phyloP scores from a whole-genome alignment of 257 asterid genomes.

The Nicotiana attenuata region DNA sequence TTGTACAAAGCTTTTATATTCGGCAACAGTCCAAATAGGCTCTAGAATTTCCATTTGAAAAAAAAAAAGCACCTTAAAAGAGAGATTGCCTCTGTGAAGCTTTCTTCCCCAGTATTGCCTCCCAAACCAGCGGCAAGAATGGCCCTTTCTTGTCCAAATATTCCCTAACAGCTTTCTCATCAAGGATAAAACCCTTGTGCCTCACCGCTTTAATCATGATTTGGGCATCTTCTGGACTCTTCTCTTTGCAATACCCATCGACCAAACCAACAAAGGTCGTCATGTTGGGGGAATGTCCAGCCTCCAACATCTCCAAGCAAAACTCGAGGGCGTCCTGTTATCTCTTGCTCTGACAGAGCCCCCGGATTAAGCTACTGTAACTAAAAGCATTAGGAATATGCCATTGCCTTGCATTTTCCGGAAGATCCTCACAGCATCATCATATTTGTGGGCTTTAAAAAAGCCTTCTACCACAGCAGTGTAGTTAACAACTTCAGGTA shows the following conservation, averaged over 20 bases:
- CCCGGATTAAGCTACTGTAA: constrained; percentile 50
- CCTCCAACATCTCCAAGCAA: constrained; percentile 55
- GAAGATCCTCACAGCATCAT: constrained; percentile 61
- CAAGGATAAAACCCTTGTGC: constrained; percentile 53
- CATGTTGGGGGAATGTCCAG: constrained; percentile 61
- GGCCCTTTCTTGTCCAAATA: constrained; percentile 74
- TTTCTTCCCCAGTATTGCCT: constrained; percentile 68
- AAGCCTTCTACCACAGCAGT: constrained; percentile 84
- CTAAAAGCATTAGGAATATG: constrained; percentile 52
- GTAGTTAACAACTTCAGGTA: constrained; percentile 78
- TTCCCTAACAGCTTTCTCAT: constrained; percentile 59
- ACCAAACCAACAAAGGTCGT: constrained; percentile 56
- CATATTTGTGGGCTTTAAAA: constrained; percentile 65
- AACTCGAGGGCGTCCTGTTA: constrained; percentile 54
- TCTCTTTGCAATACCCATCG: constrained; percentile 55
- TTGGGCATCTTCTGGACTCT: constrained; percentile 59
- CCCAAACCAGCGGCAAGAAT: constrained; percentile 70
- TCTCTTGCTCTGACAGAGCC: constrained; percentile 47
- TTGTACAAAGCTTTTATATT: too few species aligned
- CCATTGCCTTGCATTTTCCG: constrained; percentile 64
- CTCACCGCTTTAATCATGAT: constrained; percentile 35
- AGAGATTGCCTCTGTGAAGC: constrained; percentile 39
- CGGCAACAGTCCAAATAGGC: too few species aligned
- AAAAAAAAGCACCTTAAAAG: constrained; percentile 13
- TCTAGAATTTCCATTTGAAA: too few species aligned